These are phyloP conservation scores for Crepidotus sp. DNA, from an alignment of 1,284 basidiomycete species.

Conservation along the genomic window DNA sequence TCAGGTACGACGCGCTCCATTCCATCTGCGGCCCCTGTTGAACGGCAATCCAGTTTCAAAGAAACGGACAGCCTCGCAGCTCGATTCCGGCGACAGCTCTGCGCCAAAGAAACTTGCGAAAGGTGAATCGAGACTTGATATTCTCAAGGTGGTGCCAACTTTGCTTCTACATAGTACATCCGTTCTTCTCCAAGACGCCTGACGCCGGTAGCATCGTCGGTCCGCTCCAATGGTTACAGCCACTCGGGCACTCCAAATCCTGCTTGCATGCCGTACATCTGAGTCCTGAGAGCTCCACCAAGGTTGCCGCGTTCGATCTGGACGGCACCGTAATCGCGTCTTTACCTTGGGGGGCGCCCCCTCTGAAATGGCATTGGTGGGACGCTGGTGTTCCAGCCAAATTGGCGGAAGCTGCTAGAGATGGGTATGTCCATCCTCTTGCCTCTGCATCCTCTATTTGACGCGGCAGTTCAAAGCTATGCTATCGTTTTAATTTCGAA, in stretches of 20 bases:
- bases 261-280: slow-evolving; percentile 60
- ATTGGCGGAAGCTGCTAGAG: slow-evolving; percentile 48
- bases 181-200: slow-evolving; percentile 29
- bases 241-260: slow-evolving; percentile 45
- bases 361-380: slow-evolving; percentile 54
- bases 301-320: slow-evolving; percentile 78
- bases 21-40: background rate
- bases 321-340: slow-evolving; percentile 74
- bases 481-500: slow-evolving; percentile 77
- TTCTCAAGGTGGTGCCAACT: background rate
- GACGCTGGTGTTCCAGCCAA: slow-evolving; percentile 52
- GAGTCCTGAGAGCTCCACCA: slow-evolving; percentile 36
- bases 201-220: background rate
- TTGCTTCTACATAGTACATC: slow-evolving; percentile 30
- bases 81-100: slow-evolving; percentile 5
- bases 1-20: background rate
- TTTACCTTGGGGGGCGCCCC: background rate
- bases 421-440: slow-evolving; percentile 42
- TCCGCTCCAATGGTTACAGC: slow-evolving; percentile 50
- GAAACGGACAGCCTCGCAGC: slow-evolving; percentile 18
- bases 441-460: slow-evolving; percentile 1
- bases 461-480: slow-evolving; percentile 36
- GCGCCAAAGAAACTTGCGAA: slow-evolving; percentile 16
- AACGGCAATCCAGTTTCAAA: slow-evolving; percentile 3
- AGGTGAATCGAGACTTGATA: slow-evolving; percentile 6